Percentiles rank a stretch among this genome's conserved stretches.
Conservation (phyloP, 1,139 yeast species). For the Meyerozyma athensensis region DNA sequence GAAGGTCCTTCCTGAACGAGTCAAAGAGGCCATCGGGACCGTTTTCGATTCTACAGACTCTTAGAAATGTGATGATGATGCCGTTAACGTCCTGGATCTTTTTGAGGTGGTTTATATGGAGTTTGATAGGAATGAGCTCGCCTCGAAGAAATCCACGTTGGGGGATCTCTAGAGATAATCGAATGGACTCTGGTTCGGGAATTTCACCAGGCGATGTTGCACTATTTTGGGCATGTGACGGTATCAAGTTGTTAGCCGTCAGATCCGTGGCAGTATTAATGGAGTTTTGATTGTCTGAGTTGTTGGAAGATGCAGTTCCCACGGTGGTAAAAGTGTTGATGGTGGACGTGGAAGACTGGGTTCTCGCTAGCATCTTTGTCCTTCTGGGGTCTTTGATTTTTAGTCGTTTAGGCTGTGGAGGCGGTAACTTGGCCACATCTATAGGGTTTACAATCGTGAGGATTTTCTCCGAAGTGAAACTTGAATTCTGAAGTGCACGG, state of each 20-base stretch:
- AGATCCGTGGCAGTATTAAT: conserved; percentile 5
- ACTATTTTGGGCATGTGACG: conserved; percentile 3
- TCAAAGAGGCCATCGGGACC: conserved; percentile 64
- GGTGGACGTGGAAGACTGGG: conserved; percentile 51
- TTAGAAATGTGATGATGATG: conserved; percentile 69
- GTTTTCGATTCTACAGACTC: conserved; percentile 73
- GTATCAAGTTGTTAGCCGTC: conserved; percentile 2
- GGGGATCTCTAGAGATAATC: conserved; percentile 55
- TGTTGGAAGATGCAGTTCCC: conserved; percentile 32
- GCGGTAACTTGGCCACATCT: conserved; percentile 62
- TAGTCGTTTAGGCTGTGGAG: conserved; percentile 63
- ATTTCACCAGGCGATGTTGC: conserved; percentile 3
- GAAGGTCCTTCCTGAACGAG: conserved; percentile 78
- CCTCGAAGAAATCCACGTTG: conserved; percentile 74
- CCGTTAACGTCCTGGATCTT: conserved; percentile 72
- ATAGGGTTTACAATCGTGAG: conserved; percentile 67
- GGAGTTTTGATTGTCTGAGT: conserved; percentile 21
- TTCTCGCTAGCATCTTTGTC: conserved; percentile 29
- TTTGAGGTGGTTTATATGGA: conserved; percentile 64
- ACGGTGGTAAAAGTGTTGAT: conserved; percentile 32
- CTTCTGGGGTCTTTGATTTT: conserved; percentile 48
- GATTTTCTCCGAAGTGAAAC: conserved; percentile 47
- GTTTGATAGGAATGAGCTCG: conserved; percentile 68
- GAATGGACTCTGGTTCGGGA: conserved; percentile 32
- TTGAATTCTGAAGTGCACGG: conserved; percentile 20